Percentiles rank a stretch among this genome's conserved stretches.
phyloP scores from a whole-genome alignment of 75 land plant species.

The Sequoiadendron giganteum region DNA sequence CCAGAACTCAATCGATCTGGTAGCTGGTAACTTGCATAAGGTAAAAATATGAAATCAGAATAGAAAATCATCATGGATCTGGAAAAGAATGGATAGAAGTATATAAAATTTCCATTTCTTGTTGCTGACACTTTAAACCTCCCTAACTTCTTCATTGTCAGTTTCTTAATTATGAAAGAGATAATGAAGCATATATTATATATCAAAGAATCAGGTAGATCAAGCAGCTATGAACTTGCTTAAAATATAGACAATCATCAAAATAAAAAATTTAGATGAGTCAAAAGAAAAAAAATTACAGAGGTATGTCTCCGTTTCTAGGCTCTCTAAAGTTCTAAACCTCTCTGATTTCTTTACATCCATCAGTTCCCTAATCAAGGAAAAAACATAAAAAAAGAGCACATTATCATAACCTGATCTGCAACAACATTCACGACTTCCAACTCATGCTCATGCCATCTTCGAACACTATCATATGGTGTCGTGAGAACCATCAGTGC shows the following conservation, averaged over 20 bases:
- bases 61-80: background rate
- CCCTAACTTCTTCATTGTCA: too few relatives aligned
- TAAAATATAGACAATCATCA: background rate
- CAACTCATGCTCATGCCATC: slow-evolving; percentile 88
- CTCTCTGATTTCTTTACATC: background rate
- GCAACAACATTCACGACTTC: slow-evolving; percentile 91
- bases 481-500: slow-evolving; percentile 86
- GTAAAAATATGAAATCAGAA: too few relatives aligned
- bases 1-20: too few relatives aligned
- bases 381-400: background rate
- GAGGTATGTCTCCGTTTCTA: background rate
- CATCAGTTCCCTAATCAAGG: background rate
- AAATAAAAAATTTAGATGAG: background rate
- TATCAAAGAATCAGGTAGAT: too few relatives aligned
- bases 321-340: background rate
- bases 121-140: too few relatives aligned
- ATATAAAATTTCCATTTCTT: background rate
- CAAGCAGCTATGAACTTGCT: background rate
- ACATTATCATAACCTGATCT: slow-evolving; percentile 60
- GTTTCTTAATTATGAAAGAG: too few relatives aligned
- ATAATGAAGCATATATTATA: too few relatives aligned
- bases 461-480: slow-evolving; percentile 81
- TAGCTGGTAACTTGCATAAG: too few relatives aligned
- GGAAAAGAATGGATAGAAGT: background rate
- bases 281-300: background rate